phyloP scores from a whole-genome alignment of 1,284 basidiomycete species.

The Chiua sp. region DNA sequence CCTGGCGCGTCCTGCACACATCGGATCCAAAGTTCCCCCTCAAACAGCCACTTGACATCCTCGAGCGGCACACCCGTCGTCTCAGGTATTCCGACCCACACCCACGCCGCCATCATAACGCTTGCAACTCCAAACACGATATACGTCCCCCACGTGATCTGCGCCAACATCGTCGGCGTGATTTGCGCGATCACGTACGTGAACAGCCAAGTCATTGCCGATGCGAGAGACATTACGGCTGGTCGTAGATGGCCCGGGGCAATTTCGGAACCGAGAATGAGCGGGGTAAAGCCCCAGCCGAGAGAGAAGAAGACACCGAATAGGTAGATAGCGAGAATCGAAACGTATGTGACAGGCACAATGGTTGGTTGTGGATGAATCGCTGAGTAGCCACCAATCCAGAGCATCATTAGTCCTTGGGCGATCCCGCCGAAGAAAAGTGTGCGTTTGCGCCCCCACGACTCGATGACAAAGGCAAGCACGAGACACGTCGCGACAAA shows the following conservation, averaged over 20 bases:
- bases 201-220: constrained; percentile 49
- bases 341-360: constrained; percentile 49
- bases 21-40: constrained; percentile 44
- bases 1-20: constrained; percentile 51
- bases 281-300: constrained; percentile 48
- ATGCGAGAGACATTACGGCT: constrained; percentile 46
- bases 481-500: constrained; percentile 48
- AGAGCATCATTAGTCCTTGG: constrained; percentile 52
- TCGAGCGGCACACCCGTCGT: constrained; percentile 53
- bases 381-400: constrained; percentile 50
- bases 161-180: constrained; percentile 54
- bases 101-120: constrained; percentile 48
- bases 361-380: constrained; percentile 39
- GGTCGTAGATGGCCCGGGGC: constrained; percentile 53
- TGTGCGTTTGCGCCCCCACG: constrained; percentile 51
- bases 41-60: constrained; percentile 52
- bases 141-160: constrained; percentile 55
- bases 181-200: constrained; percentile 54
- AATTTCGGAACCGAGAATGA: constrained; percentile 51
- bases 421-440: constrained; percentile 51
- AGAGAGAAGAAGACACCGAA: constrained; percentile 51
- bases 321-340: constrained; percentile 54
- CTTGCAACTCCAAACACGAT: constrained; percentile 53
- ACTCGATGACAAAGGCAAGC: constrained; percentile 51
- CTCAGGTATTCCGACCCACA: constrained; percentile 51